Conservation (phyloP, 2,329 filamentous ascomycete genomes). For the Spiromastix sp. region DNA sequence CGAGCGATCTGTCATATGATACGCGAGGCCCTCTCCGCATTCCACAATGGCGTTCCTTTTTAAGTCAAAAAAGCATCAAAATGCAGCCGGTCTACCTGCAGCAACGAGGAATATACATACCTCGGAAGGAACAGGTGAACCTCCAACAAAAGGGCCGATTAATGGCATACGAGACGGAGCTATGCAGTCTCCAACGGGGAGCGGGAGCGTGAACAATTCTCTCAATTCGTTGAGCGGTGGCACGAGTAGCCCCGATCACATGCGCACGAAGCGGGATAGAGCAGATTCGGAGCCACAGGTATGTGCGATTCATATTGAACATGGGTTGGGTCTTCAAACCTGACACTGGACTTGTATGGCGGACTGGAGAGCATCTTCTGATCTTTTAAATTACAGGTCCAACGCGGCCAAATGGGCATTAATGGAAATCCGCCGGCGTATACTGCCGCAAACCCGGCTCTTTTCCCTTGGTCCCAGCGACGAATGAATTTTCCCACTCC, state of each 20-base stretch:
- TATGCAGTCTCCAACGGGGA: no score
- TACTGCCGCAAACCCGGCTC: conserved; percentile 57
- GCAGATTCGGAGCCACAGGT: conserved; percentile 47
- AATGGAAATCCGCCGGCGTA: conserved; percentile 33
- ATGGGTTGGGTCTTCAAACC: background rate
- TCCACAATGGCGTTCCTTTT: conserved; percentile 64
- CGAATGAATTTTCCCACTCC: conserved; percentile 75
- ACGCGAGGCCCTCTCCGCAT: background rate
- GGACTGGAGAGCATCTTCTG: background rate
- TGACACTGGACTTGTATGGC: background rate
- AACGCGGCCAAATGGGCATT: conserved; percentile 40
- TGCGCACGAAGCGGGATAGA: conserved; percentile 47
- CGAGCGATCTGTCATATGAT: no score
- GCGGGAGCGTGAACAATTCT: conserved; percentile 56
- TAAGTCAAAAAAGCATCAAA: conserved; percentile 69
- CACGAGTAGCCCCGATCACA: conserved; percentile 55
- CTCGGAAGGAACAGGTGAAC: conserved; percentile 39
- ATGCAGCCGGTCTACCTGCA: conserved; percentile 40
- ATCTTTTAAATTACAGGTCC: conserved; percentile 11
- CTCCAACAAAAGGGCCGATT: conserved; percentile 32
- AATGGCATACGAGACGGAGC: conserved; percentile 36
- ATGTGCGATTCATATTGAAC: conserved; percentile 21
- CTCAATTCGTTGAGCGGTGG: conserved; percentile 59
- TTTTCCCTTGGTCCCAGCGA: conserved; percentile 94
- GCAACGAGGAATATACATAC: conserved; percentile 47